A percentile compares a stretch with the other conserved stretches of the same genome.
These are phyloP conservation scores for Macrophomina pseudophaseolina DNA, from an alignment of 2,329 filamentous ascomycete species.

Conservation along the genomic window DNA sequence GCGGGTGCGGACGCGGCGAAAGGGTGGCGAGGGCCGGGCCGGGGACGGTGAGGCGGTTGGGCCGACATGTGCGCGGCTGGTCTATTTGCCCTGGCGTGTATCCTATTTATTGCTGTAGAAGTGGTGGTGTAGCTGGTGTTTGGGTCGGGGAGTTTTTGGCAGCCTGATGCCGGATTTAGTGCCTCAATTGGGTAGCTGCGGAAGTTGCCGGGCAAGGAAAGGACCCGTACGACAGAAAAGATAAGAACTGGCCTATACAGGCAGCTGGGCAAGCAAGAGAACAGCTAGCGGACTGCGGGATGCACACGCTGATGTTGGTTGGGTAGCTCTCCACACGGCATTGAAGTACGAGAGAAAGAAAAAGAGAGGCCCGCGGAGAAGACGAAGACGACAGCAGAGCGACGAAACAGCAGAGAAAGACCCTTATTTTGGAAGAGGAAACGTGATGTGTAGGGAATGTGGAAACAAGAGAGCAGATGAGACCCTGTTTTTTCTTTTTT, in stretches of 20 bases:
- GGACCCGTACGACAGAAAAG: not conserved
- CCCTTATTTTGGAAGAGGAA: not conserved
- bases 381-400: not conserved
- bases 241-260: not conserved
- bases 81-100: not conserved
- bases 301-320: not conserved
- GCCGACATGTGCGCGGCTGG: not conserved
- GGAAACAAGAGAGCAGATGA: not conserved
- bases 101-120: not conserved
- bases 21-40: constrained; percentile 16
- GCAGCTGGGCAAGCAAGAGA: not conserved
- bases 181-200: not conserved
- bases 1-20: constrained; percentile 25
- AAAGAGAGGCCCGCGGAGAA: not conserved
- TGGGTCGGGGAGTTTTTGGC: not conserved
- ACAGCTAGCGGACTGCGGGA: constrained; percentile 4
- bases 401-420: not conserved
- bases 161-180: not conserved
- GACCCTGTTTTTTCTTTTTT: constrained; percentile 1
- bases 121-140: not conserved
- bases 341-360: not conserved
- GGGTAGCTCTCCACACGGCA: not conserved
- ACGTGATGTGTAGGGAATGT: not conserved
- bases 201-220: not conserved
- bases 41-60: constrained; percentile 7